Percentiles rank a stretch among this genome's conserved stretches.
Conservation (phyloP, 176 grass and related monocot genomes). For the Poa pratensis region DNA sequence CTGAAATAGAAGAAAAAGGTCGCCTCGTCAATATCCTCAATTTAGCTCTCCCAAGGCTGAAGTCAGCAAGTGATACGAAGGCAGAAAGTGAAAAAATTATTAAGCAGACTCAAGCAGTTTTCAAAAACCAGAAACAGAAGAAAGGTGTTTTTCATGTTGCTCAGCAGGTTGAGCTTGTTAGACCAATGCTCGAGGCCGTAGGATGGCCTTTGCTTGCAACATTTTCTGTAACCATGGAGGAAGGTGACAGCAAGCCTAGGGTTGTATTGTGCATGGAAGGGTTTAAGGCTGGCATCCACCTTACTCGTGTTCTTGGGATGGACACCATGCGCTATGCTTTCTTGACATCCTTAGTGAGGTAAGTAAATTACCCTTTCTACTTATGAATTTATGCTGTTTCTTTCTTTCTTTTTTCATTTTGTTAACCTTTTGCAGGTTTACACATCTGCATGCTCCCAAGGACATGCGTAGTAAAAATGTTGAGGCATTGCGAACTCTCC, state of each 20-base stretch:
- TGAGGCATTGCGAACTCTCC: conserved; percentile 87
- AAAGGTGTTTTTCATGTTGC: conserved; percentile 90
- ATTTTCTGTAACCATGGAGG: conserved; percentile 99
- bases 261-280: conserved; percentile 99
- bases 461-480: conserved; percentile 99
- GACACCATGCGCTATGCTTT: conserved; percentile 99
- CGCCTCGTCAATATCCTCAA: conserved; percentile 93
- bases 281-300: conserved; percentile 93
- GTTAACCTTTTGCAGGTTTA: conserved; percentile 78
- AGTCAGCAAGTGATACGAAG: conserved; percentile 85
- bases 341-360: conserved; percentile 96
- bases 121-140: conserved; percentile 87
- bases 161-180: conserved; percentile 90
- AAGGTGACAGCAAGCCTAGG: conserved; percentile 95
- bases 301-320: conserved; percentile 98
- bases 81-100: conserved; percentile 92
- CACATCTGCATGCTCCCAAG: conserved; percentile 96
- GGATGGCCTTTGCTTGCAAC: conserved; percentile 98
- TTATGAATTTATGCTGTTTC: conserved; percentile 19
- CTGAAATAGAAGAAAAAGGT: conserved; percentile 79
- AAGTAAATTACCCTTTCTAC: conserved; percentile 29
- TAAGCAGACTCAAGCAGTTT: conserved; percentile 83
- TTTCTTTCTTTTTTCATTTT: conserved; percentile 42
- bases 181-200: conserved; percentile 99
- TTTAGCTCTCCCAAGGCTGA: conserved; percentile 89